A percentile compares a stretch with the other conserved stretches of the same genome.
phyloP scores from a whole-genome alignment of 441 rosid genomes.

The Viola pubescens region DNA sequence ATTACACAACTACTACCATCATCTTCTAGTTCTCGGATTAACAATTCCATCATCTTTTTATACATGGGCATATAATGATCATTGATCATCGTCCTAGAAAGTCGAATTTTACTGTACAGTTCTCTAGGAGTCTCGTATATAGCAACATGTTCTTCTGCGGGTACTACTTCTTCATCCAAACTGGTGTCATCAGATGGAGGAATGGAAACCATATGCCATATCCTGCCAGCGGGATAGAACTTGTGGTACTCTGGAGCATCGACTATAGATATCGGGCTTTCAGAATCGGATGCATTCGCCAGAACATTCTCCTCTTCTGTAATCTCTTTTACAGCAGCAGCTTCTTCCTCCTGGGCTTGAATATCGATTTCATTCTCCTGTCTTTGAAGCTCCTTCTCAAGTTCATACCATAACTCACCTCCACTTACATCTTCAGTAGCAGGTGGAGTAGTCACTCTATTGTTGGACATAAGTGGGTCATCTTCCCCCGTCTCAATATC shows the following conservation, averaged over 20 bases:
- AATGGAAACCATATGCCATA: conserved; percentile 66
- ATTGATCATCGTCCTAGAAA: conserved; percentile 83
- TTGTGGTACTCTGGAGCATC: conserved; percentile 55
- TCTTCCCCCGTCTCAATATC: conserved; percentile 56
- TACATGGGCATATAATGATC: conserved; percentile 98
- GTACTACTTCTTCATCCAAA: conserved; percentile 18
- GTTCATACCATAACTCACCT: conserved; percentile 79
- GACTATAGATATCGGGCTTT: conserved; percentile 24
- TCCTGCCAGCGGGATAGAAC: conserved; percentile 84
- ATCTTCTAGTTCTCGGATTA: conserved; percentile 52
- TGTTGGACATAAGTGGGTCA: conserved; percentile 40
- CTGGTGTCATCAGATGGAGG: conserved; percentile 26
- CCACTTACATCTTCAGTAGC: conserved; percentile 46
- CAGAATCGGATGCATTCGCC: conserved; percentile 34
- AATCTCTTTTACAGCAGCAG: conserved; percentile 65
- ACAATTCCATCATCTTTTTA: conserved; percentile 81
- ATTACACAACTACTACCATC: conserved; percentile 17
- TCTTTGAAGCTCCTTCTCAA: conserved; percentile 78
- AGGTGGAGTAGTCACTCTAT: conserved; percentile 30
- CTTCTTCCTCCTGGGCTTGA: conserved; percentile 65
- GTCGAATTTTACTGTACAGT: conserved; percentile 81
- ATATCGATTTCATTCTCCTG: conserved; percentile 46
- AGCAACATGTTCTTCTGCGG: conserved; percentile 33
- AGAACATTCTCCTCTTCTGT: conserved; percentile 59
- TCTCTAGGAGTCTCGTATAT: conserved; percentile 78